Conservation (phyloP, 305 asterid species). For the Fraxinus floribunda region DNA sequence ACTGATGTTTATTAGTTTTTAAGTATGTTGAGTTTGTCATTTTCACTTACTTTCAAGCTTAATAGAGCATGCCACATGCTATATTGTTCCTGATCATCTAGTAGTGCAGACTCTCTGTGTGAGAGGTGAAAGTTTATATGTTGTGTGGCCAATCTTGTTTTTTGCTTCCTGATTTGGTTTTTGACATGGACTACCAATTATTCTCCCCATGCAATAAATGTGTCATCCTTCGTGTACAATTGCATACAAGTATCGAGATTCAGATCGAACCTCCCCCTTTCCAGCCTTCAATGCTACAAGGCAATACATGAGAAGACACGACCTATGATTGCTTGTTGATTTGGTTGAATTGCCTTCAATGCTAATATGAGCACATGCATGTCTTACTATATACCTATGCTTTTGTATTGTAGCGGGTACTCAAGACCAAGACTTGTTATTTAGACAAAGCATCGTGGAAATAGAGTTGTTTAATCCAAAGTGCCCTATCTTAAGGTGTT, state of each 20-base stretch:
- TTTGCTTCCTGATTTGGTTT: neutral
- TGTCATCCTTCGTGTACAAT: slow-evolving; percentile 74
- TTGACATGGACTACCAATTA: slow-evolving; percentile 47
- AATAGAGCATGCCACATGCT: neutral
- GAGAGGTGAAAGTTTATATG: neutral
- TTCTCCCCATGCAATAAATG: slow-evolving; percentile 84
- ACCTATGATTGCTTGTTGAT: slow-evolving; percentile 43
- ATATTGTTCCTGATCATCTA: neutral
- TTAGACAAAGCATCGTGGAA: neutral
- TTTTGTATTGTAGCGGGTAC: neutral
- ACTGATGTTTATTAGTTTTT: neutral
- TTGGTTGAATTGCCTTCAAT: neutral
- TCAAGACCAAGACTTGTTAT: neutral
- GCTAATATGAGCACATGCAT: neutral
- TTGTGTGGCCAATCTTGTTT: neutral
- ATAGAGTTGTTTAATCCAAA: neutral
- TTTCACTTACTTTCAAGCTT: neutral
- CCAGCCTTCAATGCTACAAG: slow-evolving; percentile 81
- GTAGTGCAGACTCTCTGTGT: neutral
- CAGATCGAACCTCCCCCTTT: slow-evolving; percentile 75
- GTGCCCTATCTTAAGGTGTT: neutral
- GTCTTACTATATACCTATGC: neutral
- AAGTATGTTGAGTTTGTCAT: neutral
- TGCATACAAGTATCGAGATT: slow-evolving; percentile 71
- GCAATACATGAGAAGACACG: slow-evolving; percentile 47